Percentiles rank a stretch among this genome's conserved stretches.
Conservation (phyloP, 106 monocot genomes). For the Triglochin maritima region DNA sequence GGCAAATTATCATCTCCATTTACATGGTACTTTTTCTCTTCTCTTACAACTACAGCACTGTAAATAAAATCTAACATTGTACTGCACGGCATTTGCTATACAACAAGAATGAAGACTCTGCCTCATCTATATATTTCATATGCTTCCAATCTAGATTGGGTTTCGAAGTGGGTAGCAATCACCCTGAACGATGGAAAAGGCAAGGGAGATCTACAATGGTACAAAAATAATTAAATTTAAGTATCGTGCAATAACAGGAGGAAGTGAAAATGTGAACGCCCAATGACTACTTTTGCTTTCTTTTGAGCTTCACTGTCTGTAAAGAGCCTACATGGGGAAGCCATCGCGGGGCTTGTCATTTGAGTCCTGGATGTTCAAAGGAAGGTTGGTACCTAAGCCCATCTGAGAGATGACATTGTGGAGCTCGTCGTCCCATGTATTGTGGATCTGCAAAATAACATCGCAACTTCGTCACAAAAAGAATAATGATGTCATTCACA, state of each 20-base stretch:
- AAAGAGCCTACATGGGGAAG: slow-evolving; percentile 16
- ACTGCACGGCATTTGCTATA: not conserved
- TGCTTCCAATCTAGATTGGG: not conserved
- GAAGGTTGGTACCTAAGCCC: slow-evolving; percentile 27
- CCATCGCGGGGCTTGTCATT: slow-evolving; percentile 23
- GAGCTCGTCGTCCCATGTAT: slow-evolving; percentile 41
- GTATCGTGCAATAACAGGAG: not conserved
- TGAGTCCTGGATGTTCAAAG: slow-evolving; percentile 24
- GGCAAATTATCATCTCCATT: not conserved
- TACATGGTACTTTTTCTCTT: not conserved
- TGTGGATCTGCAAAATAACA: slow-evolving; percentile 26
- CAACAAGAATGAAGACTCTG: not conserved
- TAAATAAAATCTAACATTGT: not conserved
- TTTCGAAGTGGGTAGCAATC: not conserved
- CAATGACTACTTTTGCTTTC: not conserved
- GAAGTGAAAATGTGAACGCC: not conserved
- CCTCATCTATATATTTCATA: not conserved
- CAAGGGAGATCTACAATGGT: not conserved
- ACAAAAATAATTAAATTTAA: not conserved
- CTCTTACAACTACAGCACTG: not conserved
- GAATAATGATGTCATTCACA: not conserved
- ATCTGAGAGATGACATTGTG: slow-evolving; percentile 42
- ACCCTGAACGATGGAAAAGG: not conserved
- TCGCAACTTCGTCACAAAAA: not conserved
- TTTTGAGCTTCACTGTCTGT: not conserved